Conservation (phyloP, 495 filamentous ascomycete species). For the Aspergillus biplanus region DNA sequence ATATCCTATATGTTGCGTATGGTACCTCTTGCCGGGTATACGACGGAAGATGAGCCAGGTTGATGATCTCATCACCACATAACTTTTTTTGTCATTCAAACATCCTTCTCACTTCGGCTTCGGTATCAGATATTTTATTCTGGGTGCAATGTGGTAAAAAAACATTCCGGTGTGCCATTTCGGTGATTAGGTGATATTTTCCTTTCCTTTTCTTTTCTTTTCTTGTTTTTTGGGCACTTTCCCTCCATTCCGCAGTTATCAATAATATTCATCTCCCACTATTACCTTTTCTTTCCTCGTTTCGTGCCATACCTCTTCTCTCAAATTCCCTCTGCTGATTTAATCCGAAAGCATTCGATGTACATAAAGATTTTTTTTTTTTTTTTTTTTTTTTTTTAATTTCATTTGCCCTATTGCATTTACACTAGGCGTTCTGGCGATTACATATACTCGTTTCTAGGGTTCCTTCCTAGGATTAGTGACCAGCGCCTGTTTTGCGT, state of each 20-base stretch:
- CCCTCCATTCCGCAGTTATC: no score
- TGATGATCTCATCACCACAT: not conserved
- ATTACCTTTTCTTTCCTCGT: not conserved
- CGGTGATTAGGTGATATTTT: not conserved
- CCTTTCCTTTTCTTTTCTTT: not conserved
- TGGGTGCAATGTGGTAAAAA: not conserved
- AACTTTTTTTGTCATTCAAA: not conserved
- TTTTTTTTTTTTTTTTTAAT: conserved; percentile 23
- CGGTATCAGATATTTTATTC: not conserved
- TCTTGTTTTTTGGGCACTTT: no score
- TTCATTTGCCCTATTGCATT: conserved; percentile 33
- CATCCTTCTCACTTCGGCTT: conserved; percentile 17
- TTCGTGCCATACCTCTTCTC: conserved; percentile 1
- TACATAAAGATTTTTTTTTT: conserved; percentile 15
- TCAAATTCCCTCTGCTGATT: not conserved
- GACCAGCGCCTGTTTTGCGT: not conserved
- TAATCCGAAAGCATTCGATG: conserved; percentile 9
- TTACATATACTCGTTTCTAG: not conserved
- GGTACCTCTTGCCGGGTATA: not conserved
- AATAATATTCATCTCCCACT: not conserved
- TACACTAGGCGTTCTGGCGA: conserved; percentile 15
- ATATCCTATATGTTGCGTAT: not conserved
- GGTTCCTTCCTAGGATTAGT: no score
- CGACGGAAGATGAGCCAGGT: not conserved
- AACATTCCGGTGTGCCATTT: not conserved